These are phyloP conservation scores for Poteriospumella lacustris DNA, from an alignment of 108 stramenopile genomes.

Conservation along the genomic window DNA sequence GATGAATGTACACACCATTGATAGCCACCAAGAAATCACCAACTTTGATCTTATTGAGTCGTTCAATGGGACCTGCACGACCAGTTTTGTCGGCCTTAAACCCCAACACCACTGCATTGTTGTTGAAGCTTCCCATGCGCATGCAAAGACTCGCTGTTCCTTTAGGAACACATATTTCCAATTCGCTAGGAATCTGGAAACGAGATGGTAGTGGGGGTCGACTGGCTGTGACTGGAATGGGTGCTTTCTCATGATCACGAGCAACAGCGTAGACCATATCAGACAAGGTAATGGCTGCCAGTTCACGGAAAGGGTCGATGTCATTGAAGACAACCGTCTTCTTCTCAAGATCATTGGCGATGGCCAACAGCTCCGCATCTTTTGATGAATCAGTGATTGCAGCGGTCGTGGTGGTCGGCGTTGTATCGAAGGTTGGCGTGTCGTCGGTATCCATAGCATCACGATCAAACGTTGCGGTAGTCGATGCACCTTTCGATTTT, in stretches of 20 bases:
- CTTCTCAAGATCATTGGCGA: no score
- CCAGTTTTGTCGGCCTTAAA: background rate
- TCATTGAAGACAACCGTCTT: no score
- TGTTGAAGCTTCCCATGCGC: background rate
- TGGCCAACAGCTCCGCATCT: no score
- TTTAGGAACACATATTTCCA: conserved; percentile 26
- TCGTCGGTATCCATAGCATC: no score
- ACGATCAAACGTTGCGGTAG: no score
- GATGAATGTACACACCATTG: conserved; percentile 9
- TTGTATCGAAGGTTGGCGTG: no score
- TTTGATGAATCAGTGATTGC: no score
- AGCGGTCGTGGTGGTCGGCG: no score
- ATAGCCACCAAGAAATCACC: conserved; percentile 20
- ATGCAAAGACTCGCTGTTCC: background rate
- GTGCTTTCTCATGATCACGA: conserved; percentile 3
- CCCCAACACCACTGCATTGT: conserved; percentile 19
- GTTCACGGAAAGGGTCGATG: background rate
- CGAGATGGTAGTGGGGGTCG: conserved; percentile 12
- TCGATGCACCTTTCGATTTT: no score
- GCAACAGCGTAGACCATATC: conserved; percentile 19
- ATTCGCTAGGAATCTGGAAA: background rate
- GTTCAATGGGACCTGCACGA: background rate
- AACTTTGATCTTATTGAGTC: background rate
- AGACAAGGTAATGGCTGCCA: background rate
- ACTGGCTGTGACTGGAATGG: background rate